Evolutionary conservation across 2,329 filamentous ascomycete species (phyloP), one percentile per base, ranked within the genome.

Genomic region (Paracorniculantispora psalliotae): DNA sequence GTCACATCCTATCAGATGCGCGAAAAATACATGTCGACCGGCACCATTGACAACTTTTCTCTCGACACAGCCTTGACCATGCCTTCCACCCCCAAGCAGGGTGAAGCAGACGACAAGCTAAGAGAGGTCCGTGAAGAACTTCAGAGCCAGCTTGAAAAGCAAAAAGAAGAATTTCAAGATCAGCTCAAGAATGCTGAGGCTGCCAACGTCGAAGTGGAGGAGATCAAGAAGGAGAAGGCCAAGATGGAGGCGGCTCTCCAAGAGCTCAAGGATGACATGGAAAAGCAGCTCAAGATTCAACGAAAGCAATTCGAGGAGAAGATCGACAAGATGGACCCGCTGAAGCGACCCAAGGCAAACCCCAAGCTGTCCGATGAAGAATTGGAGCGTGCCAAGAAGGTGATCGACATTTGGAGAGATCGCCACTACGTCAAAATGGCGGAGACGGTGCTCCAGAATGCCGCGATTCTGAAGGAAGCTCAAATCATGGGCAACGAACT

Each of bases 401-500:
- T 86, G 1, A 77, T 90, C 57, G 79, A 82, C 62, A 86, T 89
- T 65, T 99, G 94, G 94, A 86, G 86, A 62, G 82, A 88, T 65
- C 86, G 91, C 30, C 90, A 91, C 67, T 97, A 93, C 67, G 91
- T 99, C 60, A 87, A 88, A 58, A 96, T 99, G 90, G 92, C 93
- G 3, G 94, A 97, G 72, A 85, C 88, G 2, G 87, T 97, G 28
- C 78, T 99, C 48, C 92, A 96, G 69, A 88, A 96, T 70, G 93
- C 93, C 2, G 86, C 90, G 8, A 84, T 87, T 28, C 74, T 99
- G 60, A 99, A 99, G 71, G 94, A 99, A 73, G 94, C 94, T 1
- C 94, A 99, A 69, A 88, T 99, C 61, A 94, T 99, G 91, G 96
- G 92, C 76, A 93, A 96, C 66, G 91, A 96, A 67, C 89, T 99